Evolutionary conservation across 2,329 filamentous ascomycete genomes (phyloP), one percentile per base, ranked within the genome.

Genomic region (Xylariaceae sp.): DNA sequence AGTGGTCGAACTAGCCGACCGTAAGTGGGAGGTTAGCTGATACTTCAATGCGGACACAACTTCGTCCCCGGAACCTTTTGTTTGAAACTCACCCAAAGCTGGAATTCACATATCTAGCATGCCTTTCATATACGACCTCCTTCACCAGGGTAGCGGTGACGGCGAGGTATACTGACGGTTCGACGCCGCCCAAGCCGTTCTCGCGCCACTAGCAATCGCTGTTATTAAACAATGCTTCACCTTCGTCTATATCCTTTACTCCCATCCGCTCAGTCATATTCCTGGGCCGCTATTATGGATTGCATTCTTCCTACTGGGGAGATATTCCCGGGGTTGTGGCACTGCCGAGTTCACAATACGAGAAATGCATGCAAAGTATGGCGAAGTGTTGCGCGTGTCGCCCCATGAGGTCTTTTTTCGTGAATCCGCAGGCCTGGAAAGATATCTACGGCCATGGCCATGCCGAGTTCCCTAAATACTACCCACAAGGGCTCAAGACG

Each of bases 401-500:
- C 72, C 74, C 1, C 67, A 69, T 7, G 50, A 52, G 11, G 63
- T 77, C 6, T 68, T 68, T 6, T 75, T 73, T 54, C 68, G 19
- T 66, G 34, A 66, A 63, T 2, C 45, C 66, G 1, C 51, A 67
- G 12, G 69, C 68, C 2, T 74, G 70, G 70, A 70, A 68, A 53
- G 71, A 72, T n/a, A 74, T 75, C 35, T 73, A 74, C 55, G 69
- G 67, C 27, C 62, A 64, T 41, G 60, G 62, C 6, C 62, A 64
- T n/a, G 57, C 54, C 4, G 59, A 62, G 6, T 65, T 68, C 11
- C 58, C 62, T 3, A 68, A 70, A 47, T 42, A 44, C 37, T 60
- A 60, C 3, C 64, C 63, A 3, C 61, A 61, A 27, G 62, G 62
- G 8, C 50, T 56, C 26, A 50, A 54, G 42, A 60, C 60, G 54